Base-by-base conservation (phyloP, 2,329 filamentous ascomycete genomes). In the Colletotrichum sp. region DNA sequence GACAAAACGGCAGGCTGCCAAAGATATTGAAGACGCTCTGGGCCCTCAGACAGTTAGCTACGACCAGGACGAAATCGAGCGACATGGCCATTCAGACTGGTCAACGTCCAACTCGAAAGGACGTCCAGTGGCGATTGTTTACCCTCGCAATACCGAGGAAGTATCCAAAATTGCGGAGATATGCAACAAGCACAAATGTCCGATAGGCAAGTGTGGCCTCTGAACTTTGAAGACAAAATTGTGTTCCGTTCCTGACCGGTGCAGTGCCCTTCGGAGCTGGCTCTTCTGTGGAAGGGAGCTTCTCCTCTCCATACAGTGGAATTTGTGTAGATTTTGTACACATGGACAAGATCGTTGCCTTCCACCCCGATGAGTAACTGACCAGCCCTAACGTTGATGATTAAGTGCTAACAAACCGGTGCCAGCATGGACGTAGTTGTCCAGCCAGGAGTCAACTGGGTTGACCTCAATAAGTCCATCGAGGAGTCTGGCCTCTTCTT, bases 1-100 rank as follows among this genome's bases (percentile, higher is more conserved):
- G 12, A n/a, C 15, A 9, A 16, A 43, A 3, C 13, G 7, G 16
- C 32, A 77, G 72, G 72, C 75, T 16, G 72, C 75, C 4, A 15
- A 18, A 2, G 68, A 75, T 15, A 72, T 77, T 3, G 59, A 52
- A 7, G 13, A 21, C 3, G 34, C 80, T 12, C 82, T 94, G 6
- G 92, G 92, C 26, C 86, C 91, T 52, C 92, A 93, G 68, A 83
- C 88, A 3, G 90, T 95, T 65, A 92, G 88, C 79, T 91, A 90
- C 15, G 93, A 95, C 79, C 86, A 90, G 59, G 92, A 93, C 57
- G 92, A 92, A 60, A 84, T 94, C 3, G 88, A 91, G 24, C 84
- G 87, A 61, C 93, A 95, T 80, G 92, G 93, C 16, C 92, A 91
- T 82, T 94, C 93, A 0, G 93, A 94, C 80, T 94, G 92, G 92